phyloP scores from a whole-genome alignment of 2,329 filamentous ascomycete genomes.

The Sporothrix dimorphospora region DNA sequence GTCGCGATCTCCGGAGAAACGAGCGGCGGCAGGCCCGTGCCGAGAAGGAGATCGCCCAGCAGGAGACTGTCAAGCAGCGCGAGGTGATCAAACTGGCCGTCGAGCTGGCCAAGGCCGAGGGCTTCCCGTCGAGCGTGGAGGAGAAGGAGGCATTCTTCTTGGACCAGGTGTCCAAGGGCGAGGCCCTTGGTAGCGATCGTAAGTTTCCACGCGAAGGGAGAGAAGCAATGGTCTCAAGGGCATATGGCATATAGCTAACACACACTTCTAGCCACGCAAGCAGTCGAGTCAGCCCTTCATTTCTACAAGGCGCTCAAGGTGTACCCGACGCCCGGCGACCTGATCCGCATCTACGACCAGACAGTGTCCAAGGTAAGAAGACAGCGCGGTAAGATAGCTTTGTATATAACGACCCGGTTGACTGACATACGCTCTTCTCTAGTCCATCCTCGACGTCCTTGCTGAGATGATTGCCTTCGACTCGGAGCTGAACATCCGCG shows the following conservation, averaged over 20 bases:
- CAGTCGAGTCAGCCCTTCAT: slow-evolving; percentile 83
- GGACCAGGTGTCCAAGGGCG: slow-evolving; percentile 88
- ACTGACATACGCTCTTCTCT: slow-evolving; percentile 18
- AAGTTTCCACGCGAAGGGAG: slow-evolving; percentile 43
- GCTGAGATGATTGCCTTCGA: slow-evolving; percentile 87
- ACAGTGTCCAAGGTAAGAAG: slow-evolving; percentile 83
- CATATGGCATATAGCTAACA: background rate
- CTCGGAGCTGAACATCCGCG: slow-evolving; percentile 32
- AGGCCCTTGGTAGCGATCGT: slow-evolving; percentile 82
- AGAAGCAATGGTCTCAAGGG: background rate
- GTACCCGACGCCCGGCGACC: slow-evolving; percentile 88
- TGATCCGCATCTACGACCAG: slow-evolving; percentile 98
- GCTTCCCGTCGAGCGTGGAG: slow-evolving; percentile 87
- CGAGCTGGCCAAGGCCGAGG: slow-evolving; percentile 82
- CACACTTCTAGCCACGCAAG: slow-evolving; percentile 59
- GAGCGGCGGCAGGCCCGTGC: slow-evolving; percentile 72
- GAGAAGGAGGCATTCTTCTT: slow-evolving; percentile 97
- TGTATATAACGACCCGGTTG: background rate
- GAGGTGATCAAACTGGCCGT: slow-evolving; percentile 75
- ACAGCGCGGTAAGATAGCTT: background rate
- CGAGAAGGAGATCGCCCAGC: slow-evolving; percentile 72
- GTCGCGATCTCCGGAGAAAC: slow-evolving; percentile 71
- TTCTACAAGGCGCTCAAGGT: slow-evolving; percentile 99
- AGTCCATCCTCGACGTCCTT: slow-evolving; percentile 92
- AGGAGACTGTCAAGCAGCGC: slow-evolving; percentile 67